Evolutionary conservation across 2,329 filamentous ascomycete genomes (phyloP), one percentile per base, ranked within the genome.

Genomic region (Colletotrichum spaethianum): DNA sequence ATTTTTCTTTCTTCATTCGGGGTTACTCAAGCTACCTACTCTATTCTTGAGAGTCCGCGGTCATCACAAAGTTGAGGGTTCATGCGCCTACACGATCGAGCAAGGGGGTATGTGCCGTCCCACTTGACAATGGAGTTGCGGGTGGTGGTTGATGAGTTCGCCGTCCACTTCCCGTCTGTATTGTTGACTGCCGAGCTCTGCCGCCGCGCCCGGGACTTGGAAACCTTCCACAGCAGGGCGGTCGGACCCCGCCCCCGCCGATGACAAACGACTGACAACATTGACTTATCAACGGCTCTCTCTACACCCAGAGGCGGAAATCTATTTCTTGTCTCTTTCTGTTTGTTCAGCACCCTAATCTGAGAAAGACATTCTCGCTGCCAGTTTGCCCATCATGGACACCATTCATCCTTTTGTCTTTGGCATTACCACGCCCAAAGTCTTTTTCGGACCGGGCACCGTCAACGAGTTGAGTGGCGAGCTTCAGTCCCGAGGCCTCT

Each of bases 401-500:
- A 20, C 50, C 23, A 69, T 68, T 11, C 28, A 50, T 8, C 46
- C 68, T 0, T 73, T 73, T 28, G 53, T 68, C 4, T 73, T 72
- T 26, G 46, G 57, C 40, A 63, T 67, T 44, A 63, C n/a, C 14
- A 72, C 78, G 4, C 80, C 82, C 18, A 80, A 80, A 36, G 72
- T 83, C 36, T 79, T 84, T 44, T 79, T 80, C 65, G 82, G 82
- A 2, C 74, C 75, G 2, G 80, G 80, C 44, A 77, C 80, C 40
- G 72, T 83, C 59, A 63, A 75, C 23, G 78, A 77, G 6, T 75
- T 84, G 7, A 76, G 82, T 6, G 74, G 74, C 16, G 82, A 84
- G 69, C 75, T 84, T 8, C 77, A 75, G 36, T 77, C 76, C 2
- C 75, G 83, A 14, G 75, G 75, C 23, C 73, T 82, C 9, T 75